A percentile compares a stretch with the other conserved stretches of the same genome.
These are phyloP conservation scores for Canariomyces notabilis DNA, from an alignment of 2,329 filamentous ascomycete genomes.

Conservation along the genomic window DNA sequence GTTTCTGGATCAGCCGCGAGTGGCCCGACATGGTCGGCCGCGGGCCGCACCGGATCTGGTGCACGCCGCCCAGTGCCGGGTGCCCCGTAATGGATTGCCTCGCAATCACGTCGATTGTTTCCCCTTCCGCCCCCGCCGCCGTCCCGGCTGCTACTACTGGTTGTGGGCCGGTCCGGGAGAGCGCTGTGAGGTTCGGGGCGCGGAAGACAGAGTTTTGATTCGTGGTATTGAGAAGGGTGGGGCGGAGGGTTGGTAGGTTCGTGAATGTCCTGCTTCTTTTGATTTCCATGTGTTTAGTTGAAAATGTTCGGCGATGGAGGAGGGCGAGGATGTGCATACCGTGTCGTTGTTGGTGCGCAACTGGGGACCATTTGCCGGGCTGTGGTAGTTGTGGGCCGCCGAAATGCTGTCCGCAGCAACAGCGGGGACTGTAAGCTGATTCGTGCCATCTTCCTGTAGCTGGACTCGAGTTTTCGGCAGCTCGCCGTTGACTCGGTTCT, in stretches of 20 bases:
- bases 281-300: conserved; percentile 15
- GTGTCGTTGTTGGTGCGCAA: conserved; percentile 1
- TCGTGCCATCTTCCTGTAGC: conserved; percentile 10
- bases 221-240: conserved; percentile 36
- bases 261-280: conserved; percentile 29
- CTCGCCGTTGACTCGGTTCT: not conserved
- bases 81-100: conserved; percentile 44
- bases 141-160: conserved; percentile 19
- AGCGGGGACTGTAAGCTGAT: conserved; percentile 13
- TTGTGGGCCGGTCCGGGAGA: conserved; percentile 25
- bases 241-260: conserved; percentile 47
- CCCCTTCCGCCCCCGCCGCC: conserved; percentile 10
- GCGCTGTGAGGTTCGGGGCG: conserved; percentile 27
- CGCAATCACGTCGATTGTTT: conserved; percentile 45
- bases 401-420: conserved; percentile 20
- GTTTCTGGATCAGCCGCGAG: conserved; percentile 54
- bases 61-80: conserved; percentile 43
- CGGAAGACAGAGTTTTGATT: conserved; percentile 16
- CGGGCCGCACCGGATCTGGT: conserved; percentile 54
- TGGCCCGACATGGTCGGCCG: conserved; percentile 52
- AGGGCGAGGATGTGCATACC: conserved; percentile 33
- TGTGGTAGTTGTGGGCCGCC: conserved; percentile 14
- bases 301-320: conserved; percentile 34
- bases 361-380: not conserved
- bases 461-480: not conserved